Percentiles rank a stretch among this genome's conserved stretches.
Evolutionary conservation across 768 basidiomycete species (phyloP).

Genomic region (Auricularia auricula-judae): DNA sequence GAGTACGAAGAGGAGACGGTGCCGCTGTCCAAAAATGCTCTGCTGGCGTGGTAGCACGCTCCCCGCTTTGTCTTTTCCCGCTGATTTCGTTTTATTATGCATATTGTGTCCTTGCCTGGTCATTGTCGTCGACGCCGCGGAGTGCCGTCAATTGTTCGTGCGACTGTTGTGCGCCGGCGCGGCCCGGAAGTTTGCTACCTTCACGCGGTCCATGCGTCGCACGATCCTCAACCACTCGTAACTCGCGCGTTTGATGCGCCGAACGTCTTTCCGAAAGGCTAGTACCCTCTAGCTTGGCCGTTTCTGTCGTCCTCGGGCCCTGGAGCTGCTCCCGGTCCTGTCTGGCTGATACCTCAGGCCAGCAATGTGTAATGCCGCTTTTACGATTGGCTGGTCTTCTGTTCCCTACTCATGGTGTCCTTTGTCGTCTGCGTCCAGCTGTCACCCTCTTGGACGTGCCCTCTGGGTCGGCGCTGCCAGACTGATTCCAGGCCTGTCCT

Average conservation of each 20-base stretch:
- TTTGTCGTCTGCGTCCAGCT: background rate
- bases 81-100: too few relatives aligned
- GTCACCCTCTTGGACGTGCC: background rate
- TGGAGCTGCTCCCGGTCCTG: background rate
- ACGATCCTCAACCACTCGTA: too few relatives aligned
- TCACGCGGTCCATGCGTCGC: too few relatives aligned
- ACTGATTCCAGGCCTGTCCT: background rate
- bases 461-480: background rate
- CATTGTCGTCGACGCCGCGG: too few relatives aligned
- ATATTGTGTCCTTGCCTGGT: too few relatives aligned
- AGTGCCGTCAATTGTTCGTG: too few relatives aligned
- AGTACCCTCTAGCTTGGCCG: background rate
- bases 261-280: background rate
- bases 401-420: background rate
- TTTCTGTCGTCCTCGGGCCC: background rate
- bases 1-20: constrained; percentile 93
- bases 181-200: too few relatives aligned
- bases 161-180: too few relatives aligned
- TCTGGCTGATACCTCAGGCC: background rate
- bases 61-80: background rate
- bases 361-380: background rate
- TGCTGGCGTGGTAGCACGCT: background rate
- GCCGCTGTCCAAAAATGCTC: constrained; percentile 26
- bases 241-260: background rate
- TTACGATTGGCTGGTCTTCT: background rate